Base-by-base conservation (phyloP, 768 basidiomycete species). In the Russula virescens region DNA sequence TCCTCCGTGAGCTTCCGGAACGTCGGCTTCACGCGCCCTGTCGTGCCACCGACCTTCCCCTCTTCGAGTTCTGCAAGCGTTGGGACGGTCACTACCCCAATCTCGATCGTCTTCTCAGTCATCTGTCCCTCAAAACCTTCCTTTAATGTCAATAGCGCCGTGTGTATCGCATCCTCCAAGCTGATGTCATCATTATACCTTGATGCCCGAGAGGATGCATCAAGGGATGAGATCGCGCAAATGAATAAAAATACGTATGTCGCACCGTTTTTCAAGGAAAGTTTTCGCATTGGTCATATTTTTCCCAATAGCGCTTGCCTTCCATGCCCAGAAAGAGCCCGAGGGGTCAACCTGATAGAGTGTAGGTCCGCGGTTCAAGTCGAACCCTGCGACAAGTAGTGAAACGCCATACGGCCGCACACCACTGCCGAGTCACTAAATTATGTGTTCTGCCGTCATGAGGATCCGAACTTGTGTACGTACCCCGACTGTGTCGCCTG, bases 281-380 rank as follows among this genome's bases (percentile, higher is more conserved):
- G 97, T 99, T 77, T 99, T 99, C 40, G 95, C 97, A 70, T 99
- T 99, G 50, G 94, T 86, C 94, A 98, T 98, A 76, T 98, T 98
- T 79, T 99, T 99, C 45, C 97, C 97, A 69, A 98, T 99, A 13
- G 97, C 97, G 72, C 94, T 96, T 9, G 97, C 97, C 74, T 99
- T 99, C 97, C 97, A 99, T 34, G 97, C 96, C 97, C 97, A 99
- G 78, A 92, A 99, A 35, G 93, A 94, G 58, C 97, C 97, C 42
- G 94, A 97, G 45, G 97, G 97, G 77, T 99, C 97, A 47, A 99
- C 95, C 75, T 99, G 97, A 77, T 97, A 98, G 68, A 99, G 81
- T n/a, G 87, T 89, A 66, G 94, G 93, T 25, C 97, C 97, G n/a
- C 93, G 88, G 72, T 88, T 88, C 69, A 80, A 80, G 73, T 99